Conservation (phyloP, 495 filamentous ascomycete species). For the Hyaloscypha finlandica region DNA sequence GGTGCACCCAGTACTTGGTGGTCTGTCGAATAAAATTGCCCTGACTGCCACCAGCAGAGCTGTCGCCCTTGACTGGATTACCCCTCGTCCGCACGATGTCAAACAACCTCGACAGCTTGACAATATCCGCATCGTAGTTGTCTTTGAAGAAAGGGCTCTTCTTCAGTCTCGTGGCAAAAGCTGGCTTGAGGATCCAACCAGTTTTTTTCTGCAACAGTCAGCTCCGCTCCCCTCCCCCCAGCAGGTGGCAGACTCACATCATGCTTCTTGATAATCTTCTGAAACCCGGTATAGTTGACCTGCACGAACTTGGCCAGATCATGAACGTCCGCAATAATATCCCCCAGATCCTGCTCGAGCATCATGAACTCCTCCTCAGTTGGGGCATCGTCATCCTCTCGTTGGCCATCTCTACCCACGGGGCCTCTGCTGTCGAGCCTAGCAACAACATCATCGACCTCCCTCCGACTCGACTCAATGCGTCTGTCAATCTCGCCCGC, state of each 20-base stretch:
- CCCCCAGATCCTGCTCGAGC: conserved; percentile 91
- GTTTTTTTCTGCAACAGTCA: conserved; percentile 78
- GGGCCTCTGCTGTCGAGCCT: conserved; percentile 62
- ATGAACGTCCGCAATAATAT: conserved; percentile 98
- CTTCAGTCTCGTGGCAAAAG: conserved; percentile 90
- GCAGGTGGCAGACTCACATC: conserved; percentile 62
- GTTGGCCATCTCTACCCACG: conserved; percentile 21
- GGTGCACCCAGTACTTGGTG: conserved; percentile 99
- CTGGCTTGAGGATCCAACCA: conserved; percentile 87
- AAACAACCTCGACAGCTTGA: conserved; percentile 94
- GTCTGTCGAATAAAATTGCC: conserved; percentile 97
- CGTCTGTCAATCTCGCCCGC: conserved; percentile 89
- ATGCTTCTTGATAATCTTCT: conserved; percentile 99
- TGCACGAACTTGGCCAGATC: conserved; percentile 98
- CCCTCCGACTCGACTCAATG: conserved; percentile 81
- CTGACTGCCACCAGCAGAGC: conserved; percentile 85
- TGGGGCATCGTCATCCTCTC: conserved; percentile 53
- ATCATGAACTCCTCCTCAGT: conserved; percentile 92
- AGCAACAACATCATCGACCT: conserved; percentile 83
- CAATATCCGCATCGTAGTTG: conserved; percentile 95
- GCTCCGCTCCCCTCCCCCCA: conserved; percentile 17
- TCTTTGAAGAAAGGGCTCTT: conserved; percentile 98
- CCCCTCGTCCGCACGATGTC: conserved; percentile 91
- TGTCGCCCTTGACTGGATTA: conserved; percentile 89
- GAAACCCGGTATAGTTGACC: conserved; percentile 98